phyloP scores from a whole-genome alignment of 75 land plant species.

The Azolla pinnata region DNA sequence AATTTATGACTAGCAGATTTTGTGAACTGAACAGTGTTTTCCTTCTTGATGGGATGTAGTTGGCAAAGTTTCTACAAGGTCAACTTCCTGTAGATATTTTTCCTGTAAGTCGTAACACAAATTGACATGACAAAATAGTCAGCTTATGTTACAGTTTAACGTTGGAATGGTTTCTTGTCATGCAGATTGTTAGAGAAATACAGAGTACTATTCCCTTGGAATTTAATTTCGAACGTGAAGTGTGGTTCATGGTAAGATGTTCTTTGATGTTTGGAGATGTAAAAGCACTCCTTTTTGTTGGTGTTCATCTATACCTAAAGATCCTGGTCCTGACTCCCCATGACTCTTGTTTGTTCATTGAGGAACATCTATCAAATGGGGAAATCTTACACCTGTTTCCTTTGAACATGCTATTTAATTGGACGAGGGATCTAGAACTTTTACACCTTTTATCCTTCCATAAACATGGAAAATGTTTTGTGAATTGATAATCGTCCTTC shows the following conservation, averaged over 20 bases:
- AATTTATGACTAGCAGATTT: not conserved
- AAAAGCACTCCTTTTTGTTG: not conserved
- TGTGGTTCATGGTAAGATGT: conserved; percentile 31
- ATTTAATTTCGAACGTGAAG: conserved; percentile 33
- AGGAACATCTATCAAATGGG: too few species aligned
- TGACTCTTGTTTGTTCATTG: too few species aligned
- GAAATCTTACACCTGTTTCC: too few species aligned
- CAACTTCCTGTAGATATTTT: conserved; percentile 42
- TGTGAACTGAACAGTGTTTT: not conserved
- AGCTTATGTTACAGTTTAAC: too few species aligned
- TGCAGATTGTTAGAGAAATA: conserved; percentile 36
- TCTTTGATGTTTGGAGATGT: not conserved
- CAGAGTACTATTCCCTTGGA: conserved; percentile 33
- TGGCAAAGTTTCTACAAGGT: conserved; percentile 32
- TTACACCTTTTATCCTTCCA: too few species aligned
- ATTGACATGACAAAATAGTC: not conserved
- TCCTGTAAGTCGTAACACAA: conserved; percentile 23
- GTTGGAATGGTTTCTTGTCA: not conserved
- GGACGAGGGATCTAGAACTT: too few species aligned
- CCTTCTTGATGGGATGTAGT: conserved; percentile 7
- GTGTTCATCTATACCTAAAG: too few species aligned
- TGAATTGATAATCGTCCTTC: too few species aligned
- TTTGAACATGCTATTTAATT: too few species aligned
- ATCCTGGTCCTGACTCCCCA: too few species aligned
- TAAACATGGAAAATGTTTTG: too few species aligned